phyloP scores from a whole-genome alignment of 2,329 filamentous ascomycete species.

The Phaeosphaeriaceae sp. region DNA sequence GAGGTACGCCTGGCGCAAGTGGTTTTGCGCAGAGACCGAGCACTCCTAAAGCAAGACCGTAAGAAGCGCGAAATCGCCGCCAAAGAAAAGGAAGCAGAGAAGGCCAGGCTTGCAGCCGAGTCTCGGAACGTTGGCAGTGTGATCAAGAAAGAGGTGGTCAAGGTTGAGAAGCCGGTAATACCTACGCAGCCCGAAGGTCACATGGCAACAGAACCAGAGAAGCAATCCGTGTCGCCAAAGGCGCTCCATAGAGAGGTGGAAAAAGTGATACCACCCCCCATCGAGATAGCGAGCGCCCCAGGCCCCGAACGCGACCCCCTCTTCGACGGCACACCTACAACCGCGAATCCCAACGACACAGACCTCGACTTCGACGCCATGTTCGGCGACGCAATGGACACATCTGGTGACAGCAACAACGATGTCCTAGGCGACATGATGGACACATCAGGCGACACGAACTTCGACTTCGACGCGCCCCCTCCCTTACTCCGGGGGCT shows the following conservation, averaged over 20 bases:
- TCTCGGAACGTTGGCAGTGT: slow-evolving; percentile 19
- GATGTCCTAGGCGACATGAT: slow-evolving; percentile 30
- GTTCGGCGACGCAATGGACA: slow-evolving; percentile 42
- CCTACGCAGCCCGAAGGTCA: slow-evolving; percentile 17
- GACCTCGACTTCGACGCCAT: slow-evolving; percentile 50
- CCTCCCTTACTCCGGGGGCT: slow-evolving; percentile 43
- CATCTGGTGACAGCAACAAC: slow-evolving; percentile 23
- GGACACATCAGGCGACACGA: slow-evolving; percentile 35
- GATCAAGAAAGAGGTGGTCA: slow-evolving; percentile 13
- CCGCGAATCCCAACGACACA: slow-evolving; percentile 37
- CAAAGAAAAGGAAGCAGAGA: slow-evolving; percentile 39
- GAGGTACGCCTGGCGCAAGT: slow-evolving; percentile 49
- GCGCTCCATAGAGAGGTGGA: slow-evolving; percentile 20
- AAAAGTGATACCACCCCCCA: slow-evolving; percentile 14
- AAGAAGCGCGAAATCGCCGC: slow-evolving; percentile 45
- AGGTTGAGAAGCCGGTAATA: slow-evolving; percentile 19
- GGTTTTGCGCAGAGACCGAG: slow-evolving; percentile 46
- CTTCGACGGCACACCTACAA: slow-evolving; percentile 39
- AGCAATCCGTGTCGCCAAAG: slow-evolving; percentile 14
- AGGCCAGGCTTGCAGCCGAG: slow-evolving; percentile 38
- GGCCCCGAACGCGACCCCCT: slow-evolving; percentile 29
- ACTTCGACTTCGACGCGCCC: slow-evolving; percentile 42
- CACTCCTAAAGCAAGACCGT: slow-evolving; percentile 43
- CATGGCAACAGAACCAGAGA: neutral
- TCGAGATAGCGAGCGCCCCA: slow-evolving; percentile 21